A percentile compares a stretch with the other conserved stretches of the same genome.
Evolutionary conservation across 1,284 basidiomycete genomes (phyloP).

Genomic region (Peniophora sp.): DNA sequence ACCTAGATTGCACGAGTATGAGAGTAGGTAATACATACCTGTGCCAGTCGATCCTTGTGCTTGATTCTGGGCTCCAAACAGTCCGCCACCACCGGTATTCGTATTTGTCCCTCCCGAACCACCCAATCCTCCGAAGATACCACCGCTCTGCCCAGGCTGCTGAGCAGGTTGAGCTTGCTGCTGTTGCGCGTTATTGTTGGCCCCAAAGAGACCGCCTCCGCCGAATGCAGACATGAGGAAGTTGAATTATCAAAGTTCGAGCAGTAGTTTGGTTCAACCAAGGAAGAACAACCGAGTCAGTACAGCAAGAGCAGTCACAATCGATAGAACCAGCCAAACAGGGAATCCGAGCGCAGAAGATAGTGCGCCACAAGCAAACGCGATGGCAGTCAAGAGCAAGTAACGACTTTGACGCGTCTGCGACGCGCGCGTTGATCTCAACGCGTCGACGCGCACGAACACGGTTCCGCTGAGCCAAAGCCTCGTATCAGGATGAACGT

Average conservation of each 20-base stretch:
- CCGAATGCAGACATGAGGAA: constrained; percentile 7
- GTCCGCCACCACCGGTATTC: constrained; percentile 2
- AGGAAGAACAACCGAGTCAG: not conserved
- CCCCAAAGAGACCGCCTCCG: constrained; percentile 12
- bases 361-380: not conserved
- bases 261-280: not conserved
- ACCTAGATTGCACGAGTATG: constrained; percentile 2
- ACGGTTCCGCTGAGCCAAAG: too few relatives aligned
- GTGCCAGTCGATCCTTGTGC: constrained; percentile 2
- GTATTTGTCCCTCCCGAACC: constrained; percentile 2
- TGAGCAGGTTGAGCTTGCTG: constrained; percentile 5
- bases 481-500: not conserved
- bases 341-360: not conserved
- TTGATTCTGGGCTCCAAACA: constrained; percentile 4
- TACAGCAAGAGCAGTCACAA: not conserved
- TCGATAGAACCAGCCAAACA: not conserved
- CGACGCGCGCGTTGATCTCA: too few relatives aligned
- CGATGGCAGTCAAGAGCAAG: not conserved
- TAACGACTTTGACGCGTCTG: not conserved
- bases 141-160: constrained; percentile 11
- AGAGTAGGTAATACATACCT: constrained; percentile 2
- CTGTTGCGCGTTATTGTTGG: constrained; percentile 3
- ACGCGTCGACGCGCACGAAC: too few relatives aligned
- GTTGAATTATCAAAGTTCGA: not conserved
- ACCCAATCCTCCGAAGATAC: constrained; percentile 8